Evolutionary conservation across 495 filamentous ascomycete genomes (phyloP).

Genomic region (Aspergillus panamensis): DNA sequence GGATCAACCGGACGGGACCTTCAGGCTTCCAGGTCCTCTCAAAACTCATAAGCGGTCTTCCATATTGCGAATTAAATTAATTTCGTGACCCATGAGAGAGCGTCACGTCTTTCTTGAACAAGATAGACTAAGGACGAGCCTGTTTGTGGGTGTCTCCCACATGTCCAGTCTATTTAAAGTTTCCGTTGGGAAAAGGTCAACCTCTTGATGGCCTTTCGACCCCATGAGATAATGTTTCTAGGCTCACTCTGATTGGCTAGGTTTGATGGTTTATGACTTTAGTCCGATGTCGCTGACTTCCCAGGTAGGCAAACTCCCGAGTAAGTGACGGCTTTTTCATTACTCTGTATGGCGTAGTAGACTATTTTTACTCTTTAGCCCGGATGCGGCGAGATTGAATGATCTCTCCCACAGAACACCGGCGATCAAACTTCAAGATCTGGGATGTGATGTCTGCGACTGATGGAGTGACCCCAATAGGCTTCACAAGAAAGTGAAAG

Average conservation of each 20-base stretch:
- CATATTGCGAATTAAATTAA: not conserved
- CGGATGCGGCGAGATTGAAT: not conserved
- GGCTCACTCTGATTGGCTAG: not conserved
- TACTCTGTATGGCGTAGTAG: too few relatives aligned
- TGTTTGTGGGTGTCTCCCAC: not conserved
- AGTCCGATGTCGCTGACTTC: not conserved
- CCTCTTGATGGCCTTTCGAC: not conserved
- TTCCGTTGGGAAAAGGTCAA: not conserved
- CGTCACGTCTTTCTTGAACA: too few relatives aligned
- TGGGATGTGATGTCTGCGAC: not conserved
- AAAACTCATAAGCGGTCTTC: not conserved
- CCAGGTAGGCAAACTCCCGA: too few relatives aligned
- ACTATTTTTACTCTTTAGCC: too few relatives aligned
- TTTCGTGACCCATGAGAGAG: not conserved
- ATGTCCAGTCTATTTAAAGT: not conserved
- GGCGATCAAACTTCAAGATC: not conserved
- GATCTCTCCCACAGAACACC: not conserved
- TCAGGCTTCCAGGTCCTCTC: too few relatives aligned
- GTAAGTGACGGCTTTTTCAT: too few relatives aligned
- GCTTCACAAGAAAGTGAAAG: not conserved
- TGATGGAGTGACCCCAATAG: not conserved
- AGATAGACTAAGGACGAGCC: not conserved
- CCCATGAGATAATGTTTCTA: not conserved
- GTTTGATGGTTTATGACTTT: not conserved
- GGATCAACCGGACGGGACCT: not conserved